Percentiles rank a stretch among this genome's conserved stretches.
These are phyloP conservation scores for Debaryomycetaceae sp. DNA, from an alignment of 1,139 yeast genomes.

Conservation along the genomic window DNA sequence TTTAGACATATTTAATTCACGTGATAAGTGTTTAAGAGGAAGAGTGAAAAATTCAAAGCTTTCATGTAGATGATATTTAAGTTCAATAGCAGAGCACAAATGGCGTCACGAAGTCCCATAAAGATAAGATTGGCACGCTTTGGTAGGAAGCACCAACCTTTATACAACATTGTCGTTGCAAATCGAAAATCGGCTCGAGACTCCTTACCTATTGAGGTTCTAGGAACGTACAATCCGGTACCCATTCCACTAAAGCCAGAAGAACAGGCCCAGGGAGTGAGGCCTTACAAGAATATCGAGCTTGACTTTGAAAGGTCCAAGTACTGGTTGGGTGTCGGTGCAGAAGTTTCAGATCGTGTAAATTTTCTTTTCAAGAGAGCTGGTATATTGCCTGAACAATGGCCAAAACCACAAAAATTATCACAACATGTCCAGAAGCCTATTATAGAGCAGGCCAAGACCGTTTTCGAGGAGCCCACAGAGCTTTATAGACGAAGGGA, in stretches of 20 bases:
- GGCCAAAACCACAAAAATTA: conserved; percentile 54
- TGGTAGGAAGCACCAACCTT: conserved; percentile 85
- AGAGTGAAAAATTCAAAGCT: neutral
- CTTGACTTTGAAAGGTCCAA: conserved; percentile 89
- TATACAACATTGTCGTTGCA: conserved; percentile 89
- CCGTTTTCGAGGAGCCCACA: conserved; percentile 31
- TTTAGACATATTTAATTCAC: neutral
- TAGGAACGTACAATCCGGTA: conserved; percentile 89
- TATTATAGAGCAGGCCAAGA: conserved; percentile 23
- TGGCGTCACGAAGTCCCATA: conserved; percentile 18
- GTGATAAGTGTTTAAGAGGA: neutral
- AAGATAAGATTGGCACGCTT: conserved; percentile 83
- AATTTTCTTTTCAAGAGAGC: conserved; percentile 75
- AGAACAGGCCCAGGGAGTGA: conserved; percentile 48
- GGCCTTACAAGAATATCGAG: conserved; percentile 73
- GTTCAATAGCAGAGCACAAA: conserved; percentile 1
- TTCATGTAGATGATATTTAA: neutral
- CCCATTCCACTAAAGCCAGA: conserved; percentile 67
- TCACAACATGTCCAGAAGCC: conserved; percentile 33
- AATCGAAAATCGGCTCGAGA: conserved; percentile 72
- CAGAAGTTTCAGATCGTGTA: conserved; percentile 86
- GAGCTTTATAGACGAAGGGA: conserved; percentile 35
- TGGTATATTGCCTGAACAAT: conserved; percentile 67
- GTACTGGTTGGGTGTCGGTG: conserved; percentile 99
- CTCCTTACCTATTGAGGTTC: conserved; percentile 86